Conservation (phyloP, 140 eudicot genomes). For the Anethum foeniculum region DNA sequence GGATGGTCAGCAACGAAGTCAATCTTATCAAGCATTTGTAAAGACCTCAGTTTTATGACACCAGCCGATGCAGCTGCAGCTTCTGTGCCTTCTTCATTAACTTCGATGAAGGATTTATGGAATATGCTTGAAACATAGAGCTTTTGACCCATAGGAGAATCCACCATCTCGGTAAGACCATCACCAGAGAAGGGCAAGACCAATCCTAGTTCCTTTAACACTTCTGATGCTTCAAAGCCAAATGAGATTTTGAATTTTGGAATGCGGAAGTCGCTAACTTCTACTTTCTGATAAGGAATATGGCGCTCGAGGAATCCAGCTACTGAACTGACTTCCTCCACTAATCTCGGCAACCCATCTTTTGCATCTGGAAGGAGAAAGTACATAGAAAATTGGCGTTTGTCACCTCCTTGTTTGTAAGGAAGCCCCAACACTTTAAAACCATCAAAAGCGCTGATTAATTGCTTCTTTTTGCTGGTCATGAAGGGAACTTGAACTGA, state of each 20-base stretch:
- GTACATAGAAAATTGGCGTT: constrained; percentile 47
- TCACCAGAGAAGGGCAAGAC: constrained; percentile 44
- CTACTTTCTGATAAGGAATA: constrained; percentile 34
- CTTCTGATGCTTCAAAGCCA: constrained; percentile 58
- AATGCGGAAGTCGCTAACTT: constrained; percentile 36
- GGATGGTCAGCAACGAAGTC: constrained; percentile 75
- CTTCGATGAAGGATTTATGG: constrained; percentile 65
- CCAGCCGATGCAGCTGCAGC: constrained; percentile 55
- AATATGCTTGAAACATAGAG: constrained; percentile 46
- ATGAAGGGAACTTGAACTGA: constrained; percentile 51
- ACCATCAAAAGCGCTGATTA: constrained; percentile 27
- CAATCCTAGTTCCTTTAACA: constrained; percentile 43
- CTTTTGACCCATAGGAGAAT: constrained; percentile 30
- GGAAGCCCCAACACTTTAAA: constrained; percentile 68
- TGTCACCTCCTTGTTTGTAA: constrained; percentile 40
- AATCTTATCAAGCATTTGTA: constrained; percentile 3
- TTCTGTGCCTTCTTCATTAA: constrained; percentile 73
- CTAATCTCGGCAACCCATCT: constrained; percentile 43
- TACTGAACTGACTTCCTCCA: constrained; percentile 34
- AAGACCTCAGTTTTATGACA: constrained; percentile 1
- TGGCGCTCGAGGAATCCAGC: constrained; percentile 46
- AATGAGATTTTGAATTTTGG: constrained; percentile 60
- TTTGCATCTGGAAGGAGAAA: constrained; percentile 58
- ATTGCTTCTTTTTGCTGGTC: constrained; percentile 50
- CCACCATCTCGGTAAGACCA: constrained; percentile 54